Base-by-base conservation (phyloP, 495 filamentous ascomycete genomes). In the Glutinoglossum americanum region DNA sequence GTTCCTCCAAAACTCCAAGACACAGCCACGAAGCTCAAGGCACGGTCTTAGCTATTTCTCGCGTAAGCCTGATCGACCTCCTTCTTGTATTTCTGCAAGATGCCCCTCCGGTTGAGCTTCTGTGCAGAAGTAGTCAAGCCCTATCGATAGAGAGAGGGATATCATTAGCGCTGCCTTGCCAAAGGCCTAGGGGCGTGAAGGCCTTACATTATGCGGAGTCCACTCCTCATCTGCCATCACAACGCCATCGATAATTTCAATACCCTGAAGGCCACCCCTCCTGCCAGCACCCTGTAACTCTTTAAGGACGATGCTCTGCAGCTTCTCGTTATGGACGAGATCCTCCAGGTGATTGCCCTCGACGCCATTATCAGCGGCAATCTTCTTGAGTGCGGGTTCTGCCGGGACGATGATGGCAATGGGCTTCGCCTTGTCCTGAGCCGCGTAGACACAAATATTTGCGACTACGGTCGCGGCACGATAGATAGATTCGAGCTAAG, bases 401-500 rank as follows among this genome's bases (percentile, higher is more conserved):
- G 81, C 76, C 1, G 92, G 92, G 13, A 96, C 87, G 63, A 98
- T 94, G 63, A 98, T 90, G 21, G 92, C 92, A 59, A 97, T 70
- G 1, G 92, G 92, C 74, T 87, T 94, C 64, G 78, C 77, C 68
- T 92, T 81, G 61, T 82, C 76, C 61, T 77, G 62, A 51, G 87
- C 85, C 57, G 90, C 92, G 64, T 93, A 89, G 54, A 94, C 84
- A 67, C 92, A 96, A 69, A 98, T 95, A 70, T 98, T 98, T 64
- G 76, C 83, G 25, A 96, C 89, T 2, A 96, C 78, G 7, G 83
- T 76, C 5, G 80, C 77, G 33, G 89, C 81, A 57, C 92, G 86
- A 72, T 98, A 98, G 60, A 94, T 74, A 3, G 88, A 89, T 73
- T 98, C 92, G 55, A 98, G 85, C 78, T 77, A 48, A 4, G 56